Percentiles rank a stretch among this genome's conserved stretches.
phyloP scores from a whole-genome alignment of 257 asterid genomes.

The Jacaranda copaia region DNA sequence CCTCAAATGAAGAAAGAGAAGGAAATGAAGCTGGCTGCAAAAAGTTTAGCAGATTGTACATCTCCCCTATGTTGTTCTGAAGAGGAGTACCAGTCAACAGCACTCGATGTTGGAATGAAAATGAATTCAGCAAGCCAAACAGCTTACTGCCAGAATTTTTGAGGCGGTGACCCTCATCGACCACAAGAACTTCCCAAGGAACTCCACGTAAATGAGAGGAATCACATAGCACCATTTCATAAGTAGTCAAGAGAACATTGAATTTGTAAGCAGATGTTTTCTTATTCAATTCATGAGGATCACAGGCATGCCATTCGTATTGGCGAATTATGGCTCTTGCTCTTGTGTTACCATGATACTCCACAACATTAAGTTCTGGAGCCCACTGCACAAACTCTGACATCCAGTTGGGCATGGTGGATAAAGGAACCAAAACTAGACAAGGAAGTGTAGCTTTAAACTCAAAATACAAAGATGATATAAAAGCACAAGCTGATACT shows the following conservation, averaged over 20 bases:
- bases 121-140: slow-evolving; percentile 84
- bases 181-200: slow-evolving; percentile 99
- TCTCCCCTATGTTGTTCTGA: slow-evolving; percentile 97
- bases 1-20: slow-evolving; percentile 89
- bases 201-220: slow-evolving; percentile 79
- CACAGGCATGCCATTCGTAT: slow-evolving; percentile 88
- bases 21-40: slow-evolving; percentile 95
- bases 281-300: slow-evolving; percentile 51
- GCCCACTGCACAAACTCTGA: slow-evolving; percentile 95
- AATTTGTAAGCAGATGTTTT: slow-evolving; percentile 74
- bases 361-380: slow-evolving; percentile 91
- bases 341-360: slow-evolving; percentile 89
- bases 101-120: slow-evolving; percentile 92
- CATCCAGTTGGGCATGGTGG: slow-evolving; percentile 99
- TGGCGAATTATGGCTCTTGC: slow-evolving; percentile 87
- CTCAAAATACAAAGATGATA: slow-evolving; percentile 82
- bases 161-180: slow-evolving; percentile 99
- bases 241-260: slow-evolving; percentile 91
- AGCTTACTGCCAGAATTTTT: slow-evolving; percentile 90
- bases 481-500: slow-evolving; percentile 92
- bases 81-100: slow-evolving; percentile 98
- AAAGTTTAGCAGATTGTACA: slow-evolving; percentile 91
- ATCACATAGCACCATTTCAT: slow-evolving; percentile 95
- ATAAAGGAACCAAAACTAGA: slow-evolving; percentile 94
- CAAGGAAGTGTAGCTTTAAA: slow-evolving; percentile 85